Conservation (phyloP, 164 flowering plant genomes). For the Berberis vulgaris region DNA sequence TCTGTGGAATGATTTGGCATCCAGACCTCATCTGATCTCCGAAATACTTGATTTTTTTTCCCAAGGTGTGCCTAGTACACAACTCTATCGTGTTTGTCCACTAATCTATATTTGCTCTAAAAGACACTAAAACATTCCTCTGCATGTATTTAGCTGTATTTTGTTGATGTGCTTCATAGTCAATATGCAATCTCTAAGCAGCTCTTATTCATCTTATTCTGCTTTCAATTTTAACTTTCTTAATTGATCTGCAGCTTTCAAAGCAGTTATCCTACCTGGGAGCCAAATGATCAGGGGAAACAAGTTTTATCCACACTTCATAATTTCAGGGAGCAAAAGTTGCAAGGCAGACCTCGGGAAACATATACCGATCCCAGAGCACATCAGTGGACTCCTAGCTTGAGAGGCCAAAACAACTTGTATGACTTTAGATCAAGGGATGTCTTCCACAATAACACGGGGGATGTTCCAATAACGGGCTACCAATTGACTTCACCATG, state of each 20-base stretch:
- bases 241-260: constrained; percentile 55
- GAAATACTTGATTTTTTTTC: too few relatives aligned
- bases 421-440: constrained; percentile 27
- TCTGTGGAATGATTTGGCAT: too few relatives aligned
- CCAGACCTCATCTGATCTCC: too few relatives aligned
- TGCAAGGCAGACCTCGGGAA: constrained; percentile 26
- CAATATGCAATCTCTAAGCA: too few relatives aligned
- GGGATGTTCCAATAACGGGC: constrained; percentile 19
- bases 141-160: too few relatives aligned
- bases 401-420: constrained; percentile 17
- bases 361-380: constrained; percentile 23
- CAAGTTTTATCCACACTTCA: constrained; percentile 52
- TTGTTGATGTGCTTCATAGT: too few relatives aligned
- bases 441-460: constrained; percentile 15
- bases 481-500: constrained; percentile 43
- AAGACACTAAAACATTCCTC: too few relatives aligned
- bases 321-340: constrained; percentile 56
- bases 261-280: constrained; percentile 80
- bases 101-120: too few relatives aligned
- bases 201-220: not conserved
- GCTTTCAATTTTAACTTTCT: not conserved
- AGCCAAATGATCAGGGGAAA: constrained; percentile 65
- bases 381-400: constrained; percentile 29
- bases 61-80: too few relatives aligned
- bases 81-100: too few relatives aligned